These are phyloP conservation scores for Tremella yokohamensis DNA, from an alignment of 768 basidiomycete species.

Conservation along the genomic window DNA sequence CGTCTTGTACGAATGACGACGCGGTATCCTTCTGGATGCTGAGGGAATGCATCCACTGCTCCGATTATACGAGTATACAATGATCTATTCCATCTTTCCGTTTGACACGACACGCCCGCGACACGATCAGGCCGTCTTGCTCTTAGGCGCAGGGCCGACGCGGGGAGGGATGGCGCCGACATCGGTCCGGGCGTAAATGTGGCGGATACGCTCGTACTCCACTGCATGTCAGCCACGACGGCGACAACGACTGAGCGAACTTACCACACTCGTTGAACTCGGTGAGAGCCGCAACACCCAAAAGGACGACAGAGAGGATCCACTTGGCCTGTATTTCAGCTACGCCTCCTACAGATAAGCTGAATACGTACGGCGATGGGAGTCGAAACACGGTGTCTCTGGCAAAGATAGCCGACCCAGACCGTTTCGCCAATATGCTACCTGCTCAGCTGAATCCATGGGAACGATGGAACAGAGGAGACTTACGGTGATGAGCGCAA, in stretches of 20 bases:
- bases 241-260: not conserved
- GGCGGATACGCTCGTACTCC: constrained; percentile 22
- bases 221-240: constrained; percentile 13
- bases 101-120: not conserved
- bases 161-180: constrained; percentile 24
- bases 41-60: not conserved
- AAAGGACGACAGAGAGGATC: constrained; percentile 14
- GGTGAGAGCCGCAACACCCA: constrained; percentile 18
- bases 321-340: constrained; percentile 22
- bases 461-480: not conserved
- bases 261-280: constrained; percentile 30
- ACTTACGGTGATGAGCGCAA: constrained; percentile 21
- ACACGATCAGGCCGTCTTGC: constrained; percentile 1
- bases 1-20: constrained; percentile 61
- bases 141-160: constrained; percentile 9
- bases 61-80: not conserved
- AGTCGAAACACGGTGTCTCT: not conserved
- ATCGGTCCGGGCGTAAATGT: constrained; percentile 26
- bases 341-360: not conserved
- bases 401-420: not conserved
- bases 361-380: constrained; percentile 11
- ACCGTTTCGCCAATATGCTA: constrained; percentile 13
- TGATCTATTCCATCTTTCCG: constrained; percentile 7
- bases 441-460: constrained; percentile 8
- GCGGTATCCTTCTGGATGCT: not conserved